These are phyloP conservation scores for Apiospora saccharicola DNA, from an alignment of 2,329 filamentous ascomycete species.

Conservation along the genomic window DNA sequence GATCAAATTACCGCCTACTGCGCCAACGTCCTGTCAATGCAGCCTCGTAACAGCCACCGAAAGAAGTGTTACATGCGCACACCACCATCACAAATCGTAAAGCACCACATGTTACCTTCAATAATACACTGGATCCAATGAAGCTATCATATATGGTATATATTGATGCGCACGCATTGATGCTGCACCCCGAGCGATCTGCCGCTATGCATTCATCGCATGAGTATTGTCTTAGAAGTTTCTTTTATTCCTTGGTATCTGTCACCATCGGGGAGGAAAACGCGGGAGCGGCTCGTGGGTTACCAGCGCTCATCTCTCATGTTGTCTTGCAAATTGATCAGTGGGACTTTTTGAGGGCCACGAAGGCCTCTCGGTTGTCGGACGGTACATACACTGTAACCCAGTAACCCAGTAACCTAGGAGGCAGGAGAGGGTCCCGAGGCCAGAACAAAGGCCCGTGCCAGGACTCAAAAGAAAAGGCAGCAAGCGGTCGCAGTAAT, in stretches of 20 bases:
- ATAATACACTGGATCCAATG: neutral
- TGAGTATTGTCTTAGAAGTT: neutral
- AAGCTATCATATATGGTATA: neutral
- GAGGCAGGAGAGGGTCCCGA: neutral
- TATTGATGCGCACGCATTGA: slow-evolving; percentile 8
- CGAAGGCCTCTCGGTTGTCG: neutral
- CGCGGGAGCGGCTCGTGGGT: neutral
- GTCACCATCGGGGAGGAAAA: neutral
- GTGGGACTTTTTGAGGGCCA: neutral
- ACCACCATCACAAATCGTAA: slow-evolving; percentile 6
- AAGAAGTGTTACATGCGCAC: slow-evolving; percentile 17
- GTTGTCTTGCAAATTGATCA: neutral
- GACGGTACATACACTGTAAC: neutral
- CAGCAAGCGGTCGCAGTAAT: too few species aligned
- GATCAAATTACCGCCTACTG: neutral
- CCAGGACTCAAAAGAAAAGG: neutral
- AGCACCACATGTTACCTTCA: slow-evolving; percentile 6
- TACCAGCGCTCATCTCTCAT: neutral
- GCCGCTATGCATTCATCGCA: slow-evolving; percentile 7
- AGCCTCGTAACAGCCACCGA: slow-evolving; percentile 11
- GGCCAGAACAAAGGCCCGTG: neutral
- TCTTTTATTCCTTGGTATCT: neutral
- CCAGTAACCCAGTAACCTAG: slow-evolving; percentile 11
- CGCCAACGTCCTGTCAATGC: slow-evolving; percentile 4
- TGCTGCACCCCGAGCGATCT: neutral